phyloP scores from a whole-genome alignment of 768 basidiomycete genomes.

The Leccinum fibrillosum region DNA sequence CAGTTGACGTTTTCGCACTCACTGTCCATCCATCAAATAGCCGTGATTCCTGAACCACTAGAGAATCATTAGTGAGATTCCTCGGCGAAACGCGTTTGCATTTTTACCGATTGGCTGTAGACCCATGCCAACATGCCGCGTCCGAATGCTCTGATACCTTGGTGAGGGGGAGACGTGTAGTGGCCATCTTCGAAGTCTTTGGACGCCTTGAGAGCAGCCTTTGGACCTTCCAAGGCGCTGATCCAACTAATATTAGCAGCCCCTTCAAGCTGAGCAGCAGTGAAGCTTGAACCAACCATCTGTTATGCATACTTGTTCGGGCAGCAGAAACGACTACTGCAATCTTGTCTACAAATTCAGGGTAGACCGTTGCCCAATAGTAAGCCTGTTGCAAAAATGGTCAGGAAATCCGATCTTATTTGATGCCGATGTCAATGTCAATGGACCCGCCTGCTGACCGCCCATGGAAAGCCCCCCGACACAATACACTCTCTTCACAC shows the following conservation, averaged over 20 bases:
- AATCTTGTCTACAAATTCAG: constrained; percentile 50
- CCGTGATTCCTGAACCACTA: constrained; percentile 53
- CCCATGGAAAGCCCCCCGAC: constrained; percentile 61
- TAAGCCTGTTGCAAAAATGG: constrained; percentile 37
- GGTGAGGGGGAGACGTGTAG: constrained; percentile 44
- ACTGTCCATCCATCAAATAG: constrained; percentile 41
- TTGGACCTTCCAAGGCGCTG: constrained; percentile 58
- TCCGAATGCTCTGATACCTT: constrained; percentile 53
- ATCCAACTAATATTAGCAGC: background rate
- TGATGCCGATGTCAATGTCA: background rate
- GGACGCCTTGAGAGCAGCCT: constrained; percentile 47
- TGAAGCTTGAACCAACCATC: constrained; percentile 38
- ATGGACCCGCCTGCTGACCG: constrained; percentile 41
- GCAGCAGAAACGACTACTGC: constrained; percentile 48
- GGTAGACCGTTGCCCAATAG: constrained; percentile 53
- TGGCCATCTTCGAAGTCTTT: constrained; percentile 52
- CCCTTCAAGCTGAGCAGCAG: background rate
- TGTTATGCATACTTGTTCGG: constrained; percentile 50
- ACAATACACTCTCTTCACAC: constrained; percentile 41
- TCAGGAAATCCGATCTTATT: background rate
- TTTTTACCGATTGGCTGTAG: constrained; percentile 47
- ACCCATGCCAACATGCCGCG: constrained; percentile 54
- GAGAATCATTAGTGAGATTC: constrained; percentile 24
- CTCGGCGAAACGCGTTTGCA: constrained; percentile 84
- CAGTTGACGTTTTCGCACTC: constrained; percentile 1